These are phyloP conservation scores for Phoenix roebelenii DNA, from an alignment of 176 grass and related monocot species.

Conservation along the genomic window DNA sequence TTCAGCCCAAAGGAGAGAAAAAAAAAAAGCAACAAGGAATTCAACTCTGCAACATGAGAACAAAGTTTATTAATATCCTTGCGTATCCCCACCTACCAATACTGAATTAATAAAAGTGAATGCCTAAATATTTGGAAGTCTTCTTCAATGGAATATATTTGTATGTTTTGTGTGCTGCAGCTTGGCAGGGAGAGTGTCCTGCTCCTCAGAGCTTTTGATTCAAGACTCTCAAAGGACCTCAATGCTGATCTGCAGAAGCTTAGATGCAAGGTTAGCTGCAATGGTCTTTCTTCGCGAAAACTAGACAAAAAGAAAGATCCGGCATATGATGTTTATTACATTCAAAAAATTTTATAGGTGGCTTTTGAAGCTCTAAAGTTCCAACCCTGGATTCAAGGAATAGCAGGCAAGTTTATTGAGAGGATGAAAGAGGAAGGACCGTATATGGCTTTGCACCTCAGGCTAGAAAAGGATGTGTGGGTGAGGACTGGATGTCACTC, in stretches of 20 bases:
- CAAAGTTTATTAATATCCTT: too few relatives aligned
- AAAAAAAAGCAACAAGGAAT: too few relatives aligned
- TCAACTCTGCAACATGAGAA: too few relatives aligned
- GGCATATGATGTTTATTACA: too few relatives aligned
- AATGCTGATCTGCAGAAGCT: slow-evolving; percentile 33
- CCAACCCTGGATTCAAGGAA: slow-evolving; percentile 24
- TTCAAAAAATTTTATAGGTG: slow-evolving; percentile 13
- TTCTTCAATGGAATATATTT: neutral
- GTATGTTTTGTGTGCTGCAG: slow-evolving; percentile 2
- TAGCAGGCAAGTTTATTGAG: slow-evolving; percentile 16
- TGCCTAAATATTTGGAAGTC: slow-evolving; percentile 5
- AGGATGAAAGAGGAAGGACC: slow-evolving; percentile 36
- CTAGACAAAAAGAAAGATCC: too few relatives aligned
- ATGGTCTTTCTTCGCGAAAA: too few relatives aligned
- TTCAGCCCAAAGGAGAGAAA: too few relatives aligned
- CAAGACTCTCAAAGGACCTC: slow-evolving; percentile 30
- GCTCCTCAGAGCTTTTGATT: slow-evolving; percentile 33
- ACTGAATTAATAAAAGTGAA: too few relatives aligned
- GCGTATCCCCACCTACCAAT: too few relatives aligned
- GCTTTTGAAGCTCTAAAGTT: slow-evolving; percentile 35
- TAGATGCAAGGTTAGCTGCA: slow-evolving; percentile 32
- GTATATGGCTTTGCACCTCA: slow-evolving; percentile 31
- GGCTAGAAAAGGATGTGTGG: slow-evolving; percentile 45
- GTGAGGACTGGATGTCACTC: slow-evolving; percentile 34
- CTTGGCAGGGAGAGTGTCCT: slow-evolving; percentile 22